A percentile compares a stretch with the other conserved stretches of the same genome.
Conservation (phyloP, 2,329 filamentous ascomycete genomes). For the Dryadomyces sulphureus region DNA sequence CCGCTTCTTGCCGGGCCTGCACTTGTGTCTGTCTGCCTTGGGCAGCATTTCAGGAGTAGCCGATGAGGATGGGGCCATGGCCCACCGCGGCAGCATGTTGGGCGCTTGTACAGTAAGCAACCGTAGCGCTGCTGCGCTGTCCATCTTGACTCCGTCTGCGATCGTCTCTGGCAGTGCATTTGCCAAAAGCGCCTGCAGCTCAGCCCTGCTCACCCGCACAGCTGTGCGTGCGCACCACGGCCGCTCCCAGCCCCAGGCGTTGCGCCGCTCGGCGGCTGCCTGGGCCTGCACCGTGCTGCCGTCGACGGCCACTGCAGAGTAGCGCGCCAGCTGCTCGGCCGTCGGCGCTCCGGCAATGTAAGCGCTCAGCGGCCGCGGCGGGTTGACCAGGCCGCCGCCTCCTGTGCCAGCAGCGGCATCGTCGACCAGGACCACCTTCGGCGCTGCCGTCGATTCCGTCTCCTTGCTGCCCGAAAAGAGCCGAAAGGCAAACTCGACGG, state of each 20-base stretch:
- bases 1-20: constrained; percentile 41
- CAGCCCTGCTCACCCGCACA: constrained; percentile 19
- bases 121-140: background rate
- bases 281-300: constrained; percentile 31
- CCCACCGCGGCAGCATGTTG: constrained; percentile 8
- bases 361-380: constrained; percentile 28
- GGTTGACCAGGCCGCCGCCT: constrained; percentile 22
- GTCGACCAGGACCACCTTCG: constrained; percentile 31
- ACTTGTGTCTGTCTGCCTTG: constrained; percentile 16
- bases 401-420: constrained; percentile 19
- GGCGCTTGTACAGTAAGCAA: background rate
- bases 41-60: background rate
- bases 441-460: background rate
- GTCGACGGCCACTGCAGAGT: constrained; percentile 31
- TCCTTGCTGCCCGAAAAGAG: constrained; percentile 6
- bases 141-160: background rate
- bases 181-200: constrained; percentile 8
- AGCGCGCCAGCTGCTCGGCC: constrained; percentile 22
- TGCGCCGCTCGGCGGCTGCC: constrained; percentile 22
- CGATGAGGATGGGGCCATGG: background rate
- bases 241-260: constrained; percentile 41
- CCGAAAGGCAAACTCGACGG: constrained; percentile 8
- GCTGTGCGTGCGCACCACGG: constrained; percentile 40
- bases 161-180: constrained; percentile 4
- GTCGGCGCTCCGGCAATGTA: constrained; percentile 31